Evolutionary conservation across 140 eudicot species (phyloP).

Genomic region (Bidens hawaiensis): DNA sequence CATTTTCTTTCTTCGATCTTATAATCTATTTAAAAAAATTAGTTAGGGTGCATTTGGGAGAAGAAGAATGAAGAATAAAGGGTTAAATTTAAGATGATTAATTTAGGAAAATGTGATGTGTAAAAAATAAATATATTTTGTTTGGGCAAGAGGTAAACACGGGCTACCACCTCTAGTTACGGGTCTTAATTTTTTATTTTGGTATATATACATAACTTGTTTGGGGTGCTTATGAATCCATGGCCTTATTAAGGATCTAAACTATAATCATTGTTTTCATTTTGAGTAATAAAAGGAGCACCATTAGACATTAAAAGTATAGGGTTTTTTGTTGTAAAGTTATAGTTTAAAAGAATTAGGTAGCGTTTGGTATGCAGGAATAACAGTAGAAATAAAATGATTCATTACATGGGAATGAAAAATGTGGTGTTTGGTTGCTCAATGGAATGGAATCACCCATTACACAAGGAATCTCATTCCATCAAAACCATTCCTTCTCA

Average conservation of each 20-base stretch:
- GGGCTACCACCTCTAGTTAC: slow-evolving; percentile 18
- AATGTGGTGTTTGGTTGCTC: too few species aligned
- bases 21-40: neutral
- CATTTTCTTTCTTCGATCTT: neutral
- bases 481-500: too few species aligned
- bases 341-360: too few species aligned
- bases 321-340: neutral
- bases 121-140: slow-evolving; percentile 7
- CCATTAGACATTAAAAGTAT: neutral
- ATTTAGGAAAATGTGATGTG: slow-evolving; percentile 15
- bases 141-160: slow-evolving; percentile 32
- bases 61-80: neutral
- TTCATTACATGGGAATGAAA: too few species aligned
- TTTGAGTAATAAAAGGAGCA: neutral
- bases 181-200: neutral
- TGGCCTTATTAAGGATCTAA: neutral
- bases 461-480: too few species aligned
- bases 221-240: neutral
- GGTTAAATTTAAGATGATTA: slow-evolving; percentile 1
- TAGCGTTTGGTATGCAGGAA: too few species aligned
- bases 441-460: too few species aligned
- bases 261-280: neutral
- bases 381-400: too few species aligned
- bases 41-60: neutral
- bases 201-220: neutral